Evolutionary conservation across 1,139 yeast species (phyloP).

Genomic region (Geotrichum cucujoidarum): DNA sequence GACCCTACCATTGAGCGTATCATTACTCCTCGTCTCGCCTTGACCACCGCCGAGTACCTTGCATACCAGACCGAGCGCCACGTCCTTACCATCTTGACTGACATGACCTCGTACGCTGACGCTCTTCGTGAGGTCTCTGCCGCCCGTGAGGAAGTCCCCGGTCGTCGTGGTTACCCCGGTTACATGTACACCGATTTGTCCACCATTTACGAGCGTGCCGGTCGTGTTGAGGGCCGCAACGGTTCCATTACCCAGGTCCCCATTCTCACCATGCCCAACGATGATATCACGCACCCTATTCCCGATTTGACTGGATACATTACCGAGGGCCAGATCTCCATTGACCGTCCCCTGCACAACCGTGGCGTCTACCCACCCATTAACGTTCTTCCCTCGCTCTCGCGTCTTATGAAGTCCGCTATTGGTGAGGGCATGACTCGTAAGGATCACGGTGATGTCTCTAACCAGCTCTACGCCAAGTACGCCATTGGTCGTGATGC

Average conservation of each 20-base stretch:
- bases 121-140: constrained; percentile 99
- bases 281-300: constrained; percentile 98
- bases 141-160: constrained; percentile 99
- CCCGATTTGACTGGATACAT: constrained; percentile 99
- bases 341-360: constrained; percentile 93
- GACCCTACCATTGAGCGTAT: constrained; percentile 99
- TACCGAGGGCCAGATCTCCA: constrained; percentile 96
- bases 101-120: constrained; percentile 98
- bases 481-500: constrained; percentile 99
- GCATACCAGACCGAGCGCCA: constrained; percentile 99
- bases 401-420: constrained; percentile 98
- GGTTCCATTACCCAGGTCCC: constrained; percentile 99
- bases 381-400: constrained; percentile 92
- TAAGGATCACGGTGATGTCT: constrained; percentile 98
- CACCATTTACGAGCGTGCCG: constrained; percentile 98
- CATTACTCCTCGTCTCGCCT: constrained; percentile 98
- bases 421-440: constrained; percentile 99
- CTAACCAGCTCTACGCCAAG: constrained; percentile 96
- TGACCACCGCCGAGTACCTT: constrained; percentile 96
- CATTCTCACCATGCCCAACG: constrained; percentile 98
- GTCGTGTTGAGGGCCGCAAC: constrained; percentile 98
- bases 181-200: constrained; percentile 99
- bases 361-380: constrained; percentile 98
- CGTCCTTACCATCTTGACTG: constrained; percentile 94
- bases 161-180: constrained; percentile 99